Base-by-base conservation (phyloP, 176 grass and related monocot species). In the Musa troglodytarum region DNA sequence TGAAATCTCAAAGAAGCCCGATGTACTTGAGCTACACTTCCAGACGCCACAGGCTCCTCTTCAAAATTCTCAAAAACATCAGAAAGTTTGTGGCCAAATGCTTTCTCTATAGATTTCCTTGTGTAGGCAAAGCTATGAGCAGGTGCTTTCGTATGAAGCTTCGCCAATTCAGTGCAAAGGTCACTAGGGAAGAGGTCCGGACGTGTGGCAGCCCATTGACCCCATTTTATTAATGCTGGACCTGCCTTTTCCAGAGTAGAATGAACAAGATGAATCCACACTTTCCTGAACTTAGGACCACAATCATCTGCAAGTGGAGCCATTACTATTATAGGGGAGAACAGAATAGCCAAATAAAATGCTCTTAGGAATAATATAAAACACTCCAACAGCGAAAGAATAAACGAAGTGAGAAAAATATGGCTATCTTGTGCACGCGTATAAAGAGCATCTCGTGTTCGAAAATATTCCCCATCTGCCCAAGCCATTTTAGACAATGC, bases 201-300 rank as follows among this genome's bases (percentile, higher is more conserved):
- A 13, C 90, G 84, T 53, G 95, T 99, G 15, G 95, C 95, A 65
- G 91, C 95, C 95, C 95, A 99, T 70, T 99, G 91, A 51, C 95
- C 95, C 95, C 95, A 99, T 86, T 99, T 99, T 58, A 99, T 99
- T 71, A 99, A 99, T n/a, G 95, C 95, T 56, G 95, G 95, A 65
- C 95, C 95, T 58, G 95, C 96, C 80, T 79, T 84, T 77, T 99
- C 96, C 55, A 99, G 57, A 74, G 96, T 95, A 59, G 54, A 81
- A 68, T 74, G 96, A 51, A 99, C 88, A 83, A 99, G 88, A 20
- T 24, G 73, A 52, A 99, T 82, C 91, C 96, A 99, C 43, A 82
- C 86, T 74, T 92, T 75, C 68, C 96, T 94, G 49, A 81, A 99
- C 73, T 89, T 82, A 53, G 79, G 73, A 49, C 83, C 91, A 84